These are phyloP conservation scores for Ophiocordyceps unilateralis DNA, from an alignment of 2,329 filamentous ascomycete species.

Conservation along the genomic window DNA sequence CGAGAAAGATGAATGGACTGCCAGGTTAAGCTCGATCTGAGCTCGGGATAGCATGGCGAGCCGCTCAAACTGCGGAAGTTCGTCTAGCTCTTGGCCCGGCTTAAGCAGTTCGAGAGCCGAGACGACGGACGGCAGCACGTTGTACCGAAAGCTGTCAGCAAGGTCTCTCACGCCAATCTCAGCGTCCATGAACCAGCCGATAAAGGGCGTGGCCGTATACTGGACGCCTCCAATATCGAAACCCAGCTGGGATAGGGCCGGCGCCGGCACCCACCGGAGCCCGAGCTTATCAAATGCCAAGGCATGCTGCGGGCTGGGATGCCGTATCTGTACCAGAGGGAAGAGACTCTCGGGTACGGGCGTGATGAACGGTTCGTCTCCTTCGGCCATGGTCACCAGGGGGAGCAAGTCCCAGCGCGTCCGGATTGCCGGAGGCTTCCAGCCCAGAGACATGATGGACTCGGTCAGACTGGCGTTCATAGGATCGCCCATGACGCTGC, in stretches of 20 bases:
- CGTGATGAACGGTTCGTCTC: slow-evolving; percentile 1
- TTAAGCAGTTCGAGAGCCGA: neutral
- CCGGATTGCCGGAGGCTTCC: slow-evolving; percentile 1
- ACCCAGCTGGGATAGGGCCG: neutral
- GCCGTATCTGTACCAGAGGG: neutral
- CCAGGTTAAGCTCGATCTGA: slow-evolving; percentile 1
- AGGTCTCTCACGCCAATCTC: slow-evolving; percentile 1
- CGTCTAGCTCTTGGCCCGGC: slow-evolving; percentile 1
- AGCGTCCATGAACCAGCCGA: slow-evolving; percentile 3
- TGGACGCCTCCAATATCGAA: slow-evolving; percentile 2
- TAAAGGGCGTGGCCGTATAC: slow-evolving; percentile 1
- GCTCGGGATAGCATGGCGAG: slow-evolving; percentile 1
- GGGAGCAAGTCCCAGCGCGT: slow-evolving; percentile 2
- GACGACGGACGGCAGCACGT: neutral
- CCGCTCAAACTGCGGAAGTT: slow-evolving; percentile 1
- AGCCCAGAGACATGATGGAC: neutral
- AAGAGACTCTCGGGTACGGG: slow-evolving; percentile 1
- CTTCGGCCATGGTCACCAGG: slow-evolving; percentile 1
- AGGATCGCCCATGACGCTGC: slow-evolving; percentile 1
- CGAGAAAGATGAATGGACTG: slow-evolving; percentile 1
- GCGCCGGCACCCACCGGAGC: slow-evolving; percentile 1
- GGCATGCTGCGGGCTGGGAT: neutral
- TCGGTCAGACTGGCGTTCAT: slow-evolving; percentile 1
- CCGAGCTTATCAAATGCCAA: slow-evolving; percentile 1
- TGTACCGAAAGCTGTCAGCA: slow-evolving; percentile 1